Evolutionary conservation across 2,329 filamentous ascomycete genomes (phyloP).

Genomic region (Fusarium oligoseptatum): DNA sequence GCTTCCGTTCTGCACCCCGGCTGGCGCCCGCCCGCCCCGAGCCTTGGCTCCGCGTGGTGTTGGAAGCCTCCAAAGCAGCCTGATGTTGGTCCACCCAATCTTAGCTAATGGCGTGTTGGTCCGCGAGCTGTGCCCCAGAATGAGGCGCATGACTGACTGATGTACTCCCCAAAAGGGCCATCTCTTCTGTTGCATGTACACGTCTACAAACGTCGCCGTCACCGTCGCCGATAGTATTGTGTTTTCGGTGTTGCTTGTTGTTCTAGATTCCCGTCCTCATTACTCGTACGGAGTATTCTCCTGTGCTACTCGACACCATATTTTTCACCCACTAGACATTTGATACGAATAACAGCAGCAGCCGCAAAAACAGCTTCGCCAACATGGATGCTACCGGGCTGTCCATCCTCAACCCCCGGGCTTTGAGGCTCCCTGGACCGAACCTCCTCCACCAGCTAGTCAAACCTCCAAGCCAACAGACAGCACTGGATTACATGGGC

Average conservation of each 20-base stretch:
- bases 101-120: constrained; percentile 45
- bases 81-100: constrained; percentile 47
- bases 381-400: constrained; percentile 49
- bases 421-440: constrained; percentile 58
- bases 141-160: constrained; percentile 42
- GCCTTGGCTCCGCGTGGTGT: constrained; percentile 40
- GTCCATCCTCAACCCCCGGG: constrained; percentile 62
- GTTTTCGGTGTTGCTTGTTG: constrained; percentile 26
- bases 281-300: constrained; percentile 1
- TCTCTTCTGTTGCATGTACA: constrained; percentile 37
- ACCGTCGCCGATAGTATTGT: constrained; percentile 14
- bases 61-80: constrained; percentile 40
- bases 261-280: constrained; percentile 22
- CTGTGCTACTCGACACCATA: constrained; percentile 11
- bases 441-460: constrained; percentile 71
- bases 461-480: constrained; percentile 45
- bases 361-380: constrained; percentile 2
- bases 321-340: background rate
- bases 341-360: constrained; percentile 9
- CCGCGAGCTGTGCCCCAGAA: constrained; percentile 33
- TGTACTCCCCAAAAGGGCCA: constrained; percentile 44
- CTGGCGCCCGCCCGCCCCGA: constrained; percentile 35
- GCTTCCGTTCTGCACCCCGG: constrained; percentile 32
- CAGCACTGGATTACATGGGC: constrained; percentile 52
- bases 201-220: constrained; percentile 23